These are phyloP conservation scores for Paraglomus occultum DNA, from an alignment of 192 early-diverging fungal genomes.

Conservation along the genomic window DNA sequence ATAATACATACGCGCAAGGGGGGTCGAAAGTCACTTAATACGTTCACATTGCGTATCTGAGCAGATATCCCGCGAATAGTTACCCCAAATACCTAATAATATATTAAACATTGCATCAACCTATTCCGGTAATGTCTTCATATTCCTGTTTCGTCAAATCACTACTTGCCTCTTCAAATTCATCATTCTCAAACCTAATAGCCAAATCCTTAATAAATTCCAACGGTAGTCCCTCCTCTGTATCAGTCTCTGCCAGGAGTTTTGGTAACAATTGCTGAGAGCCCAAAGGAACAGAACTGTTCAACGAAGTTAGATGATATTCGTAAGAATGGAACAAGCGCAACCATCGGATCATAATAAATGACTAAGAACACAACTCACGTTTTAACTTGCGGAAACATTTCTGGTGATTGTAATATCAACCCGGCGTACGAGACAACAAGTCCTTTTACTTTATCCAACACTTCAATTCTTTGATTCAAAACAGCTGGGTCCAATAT, in stretches of 20 bases:
- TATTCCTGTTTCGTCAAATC: neutral
- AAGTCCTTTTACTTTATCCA: constrained; percentile 59
- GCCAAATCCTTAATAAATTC: constrained; percentile 66
- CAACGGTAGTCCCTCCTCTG: constrained; percentile 57
- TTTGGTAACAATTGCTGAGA: constrained; percentile 45
- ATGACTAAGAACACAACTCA: constrained; percentile 35
- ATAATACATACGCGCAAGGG: constrained; percentile 45
- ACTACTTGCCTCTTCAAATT: constrained; percentile 50
- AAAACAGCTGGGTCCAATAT: constrained; percentile 54
- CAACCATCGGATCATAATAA: constrained; percentile 29
- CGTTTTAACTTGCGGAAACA: constrained; percentile 75
- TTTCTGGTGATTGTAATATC: constrained; percentile 81
- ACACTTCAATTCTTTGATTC: constrained; percentile 52
- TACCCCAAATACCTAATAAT: constrained; percentile 51
- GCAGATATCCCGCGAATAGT: constrained; percentile 50
- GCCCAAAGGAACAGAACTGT: constrained; percentile 32
- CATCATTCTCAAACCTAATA: constrained; percentile 61
- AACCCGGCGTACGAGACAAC: constrained; percentile 84
- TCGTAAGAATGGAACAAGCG: neutral
- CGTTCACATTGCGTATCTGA: constrained; percentile 42
- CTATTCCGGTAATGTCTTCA: neutral
- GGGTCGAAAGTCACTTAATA: constrained; percentile 40
- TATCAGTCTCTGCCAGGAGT: constrained; percentile 54
- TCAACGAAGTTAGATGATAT: neutral
- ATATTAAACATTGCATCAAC: neutral